Base-by-base conservation (phyloP, 148 eudicot genomes). In the Silene uniflora region DNA sequence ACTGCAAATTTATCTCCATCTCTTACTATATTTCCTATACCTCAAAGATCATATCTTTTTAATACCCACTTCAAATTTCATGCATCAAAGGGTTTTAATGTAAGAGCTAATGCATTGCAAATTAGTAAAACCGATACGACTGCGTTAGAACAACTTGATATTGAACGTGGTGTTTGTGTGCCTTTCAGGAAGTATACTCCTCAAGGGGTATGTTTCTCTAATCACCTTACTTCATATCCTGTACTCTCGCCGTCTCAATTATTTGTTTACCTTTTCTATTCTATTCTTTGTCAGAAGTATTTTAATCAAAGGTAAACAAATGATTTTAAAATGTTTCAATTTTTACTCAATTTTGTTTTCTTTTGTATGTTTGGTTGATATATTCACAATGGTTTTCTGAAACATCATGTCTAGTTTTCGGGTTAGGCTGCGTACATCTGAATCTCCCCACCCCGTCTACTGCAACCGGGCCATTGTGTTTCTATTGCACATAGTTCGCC, bases 121-220 rank as follows among this genome's bases (percentile, higher is more conserved):
- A 9, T 73, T n/a, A 71, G 79, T 62, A 79, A 76, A 74, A 76
- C 73, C 69, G 67, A 75, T 47, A 84, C 42, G 32, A 93, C 83
- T 79, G 99, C 99, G 54, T 68, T 90, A 76, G 99, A 92, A 60
- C 93, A 83, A 84, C 90, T 95, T 47, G 99, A 92, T 70, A 84
- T 95, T 52, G 99, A 95, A 64, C 93, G 97, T 27, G 99, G 99
- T 13, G 99, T 95, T 85, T 95, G 99, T 73, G 87, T 92, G 49
- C 99, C 99, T 3, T 95, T 95, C 39, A 91, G 99, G 56, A 95
- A 95, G 89, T 95, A 95, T 71, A 81, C 87, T 5, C 99, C 99
- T 42, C 82, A 95, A 68, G 74, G 80, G 71, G 98, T 94, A 78
- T 49, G 27, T 49, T 75, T 42, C 16, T 10, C 18, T n/a, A 17